Conservation (phyloP, 83 land plant genomes). For the Isoetes engelmannii region DNA sequence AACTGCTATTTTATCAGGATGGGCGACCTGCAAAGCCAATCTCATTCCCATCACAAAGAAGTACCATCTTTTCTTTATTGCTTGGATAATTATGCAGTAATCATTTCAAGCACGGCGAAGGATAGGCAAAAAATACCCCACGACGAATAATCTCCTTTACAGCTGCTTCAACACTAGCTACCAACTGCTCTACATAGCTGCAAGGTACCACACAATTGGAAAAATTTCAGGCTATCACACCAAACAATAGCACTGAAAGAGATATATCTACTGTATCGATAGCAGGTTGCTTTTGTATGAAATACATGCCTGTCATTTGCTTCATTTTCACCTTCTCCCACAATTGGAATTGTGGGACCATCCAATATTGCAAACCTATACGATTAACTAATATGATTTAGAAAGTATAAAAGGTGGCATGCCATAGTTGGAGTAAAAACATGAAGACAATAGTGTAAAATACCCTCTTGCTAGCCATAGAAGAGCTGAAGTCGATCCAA, state of each 20-base stretch:
- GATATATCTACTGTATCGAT: background rate
- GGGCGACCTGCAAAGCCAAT: slow-evolving; percentile 58
- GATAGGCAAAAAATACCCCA: slow-evolving; percentile 47
- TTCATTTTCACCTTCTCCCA: slow-evolving; percentile 95
- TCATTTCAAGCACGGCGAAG: background rate
- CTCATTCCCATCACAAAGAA: background rate
- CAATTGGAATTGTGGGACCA: slow-evolving; percentile 93
- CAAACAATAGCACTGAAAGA: background rate
- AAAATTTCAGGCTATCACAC: background rate
- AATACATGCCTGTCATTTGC: slow-evolving; percentile 83
- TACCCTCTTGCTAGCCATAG: slow-evolving; percentile 95
- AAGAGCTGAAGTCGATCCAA: slow-evolving; percentile 86
- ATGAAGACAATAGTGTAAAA: slow-evolving; percentile 11
- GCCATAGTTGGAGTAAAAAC: background rate
- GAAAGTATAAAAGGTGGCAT: too few species aligned
- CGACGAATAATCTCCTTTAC: slow-evolving; percentile 80
- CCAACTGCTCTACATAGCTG: slow-evolving; percentile 95
- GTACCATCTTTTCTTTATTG: background rate
- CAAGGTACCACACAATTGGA: background rate
- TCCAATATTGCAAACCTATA: slow-evolving; percentile 83
- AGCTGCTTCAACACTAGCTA: slow-evolving; percentile 96
- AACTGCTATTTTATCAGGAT: slow-evolving; percentile 80
- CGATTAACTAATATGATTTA: background rate
- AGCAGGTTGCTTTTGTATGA: background rate
- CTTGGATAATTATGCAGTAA: background rate